Evolutionary conservation across 352 stramenopile genomes (phyloP), one percentile per base, ranked within the genome.

Genomic region (Sclerospora graminicola): DNA sequence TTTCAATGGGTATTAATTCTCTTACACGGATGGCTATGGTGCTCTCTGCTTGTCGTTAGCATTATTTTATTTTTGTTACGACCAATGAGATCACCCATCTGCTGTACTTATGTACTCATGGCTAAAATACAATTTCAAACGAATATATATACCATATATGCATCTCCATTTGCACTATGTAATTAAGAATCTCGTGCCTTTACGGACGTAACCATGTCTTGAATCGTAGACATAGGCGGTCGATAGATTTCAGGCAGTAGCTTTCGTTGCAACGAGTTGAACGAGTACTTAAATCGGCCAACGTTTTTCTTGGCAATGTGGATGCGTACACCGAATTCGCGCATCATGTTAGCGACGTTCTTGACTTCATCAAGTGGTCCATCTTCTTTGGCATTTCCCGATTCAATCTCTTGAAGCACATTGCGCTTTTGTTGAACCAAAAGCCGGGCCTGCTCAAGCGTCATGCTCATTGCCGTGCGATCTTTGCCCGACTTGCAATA

Each of bases 401-500:
- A 31, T 42, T 85, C 74, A n/a, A 87, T 81, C 39, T 87, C 75
- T 39, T 84, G 63, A 8, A 86, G 54, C 10, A 87, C 75, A 15
- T 84, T 65, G 21, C 69, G 66, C 47, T 87, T 84, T 15, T 72
- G 72, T 54, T 87, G 72, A 0, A 89, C 72, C 4, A 88, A 61
- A 74, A 98, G 51, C 23, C 95, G 78, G 14, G 91, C 84, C 51
- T 98, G 82, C 51, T 98, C 96, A 21, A 97, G 84, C 31, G 94
- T 98, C 15, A 96, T 82, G 41, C 93, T 94, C 95, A 98, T 98
- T 8, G 90, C 94, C 8, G 95, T 98, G 41, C 95, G 82, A 66
- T 98, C 94, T 57, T 98, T 98, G 20, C 95, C 94, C n/a, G 76
- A 96, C 53, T 98, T 98, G 75, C 94, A 98, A 72, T 97, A 98